Evolutionary conservation across 2,329 filamentous ascomycete genomes (phyloP).

Genomic region (Aspergillus hiratsukae): DNA sequence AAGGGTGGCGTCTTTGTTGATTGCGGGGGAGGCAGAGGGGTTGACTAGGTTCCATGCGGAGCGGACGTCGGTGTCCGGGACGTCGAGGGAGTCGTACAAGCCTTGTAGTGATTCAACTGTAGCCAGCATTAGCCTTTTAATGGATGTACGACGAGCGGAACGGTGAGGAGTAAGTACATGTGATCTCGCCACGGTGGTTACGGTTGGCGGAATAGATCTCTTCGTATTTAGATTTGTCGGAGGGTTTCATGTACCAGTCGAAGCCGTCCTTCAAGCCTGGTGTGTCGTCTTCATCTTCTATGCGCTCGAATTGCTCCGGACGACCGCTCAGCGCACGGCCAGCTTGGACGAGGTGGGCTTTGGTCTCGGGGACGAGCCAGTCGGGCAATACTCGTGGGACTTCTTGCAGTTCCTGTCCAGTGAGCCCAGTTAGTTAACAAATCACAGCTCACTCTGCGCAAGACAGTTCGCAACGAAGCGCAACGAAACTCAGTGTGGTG

Average conservation of each 20-base stretch:
- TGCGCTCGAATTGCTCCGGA: conserved; percentile 76
- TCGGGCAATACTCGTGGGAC: conserved; percentile 84
- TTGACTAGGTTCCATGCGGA: conserved; percentile 98
- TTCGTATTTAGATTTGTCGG: conserved; percentile 90
- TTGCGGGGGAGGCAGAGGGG: conserved; percentile 72
- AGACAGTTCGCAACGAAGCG: neutral
- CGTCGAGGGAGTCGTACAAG: conserved; percentile 68
- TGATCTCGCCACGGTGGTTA: conserved; percentile 77
- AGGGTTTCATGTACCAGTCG: conserved; percentile 98
- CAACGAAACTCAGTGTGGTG: neutral
- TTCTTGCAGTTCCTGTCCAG: conserved; percentile 71
- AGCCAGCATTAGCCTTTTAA: conserved; percentile 14
- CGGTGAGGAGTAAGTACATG: conserved; percentile 53
- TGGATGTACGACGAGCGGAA: no score
- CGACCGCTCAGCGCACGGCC: conserved; percentile 72
- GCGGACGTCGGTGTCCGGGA: conserved; percentile 72
- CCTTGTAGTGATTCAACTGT: conserved; percentile 72
- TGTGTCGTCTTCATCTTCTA: conserved; percentile 73
- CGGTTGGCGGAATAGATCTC: conserved; percentile 94
- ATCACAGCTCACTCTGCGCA: neutral
- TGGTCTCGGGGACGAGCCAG: conserved; percentile 95
- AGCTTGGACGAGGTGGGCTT: conserved; percentile 84
- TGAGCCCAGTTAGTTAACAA: neutral
- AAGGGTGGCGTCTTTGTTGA: conserved; percentile 91
- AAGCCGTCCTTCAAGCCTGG: conserved; percentile 90